These are phyloP conservation scores for Ustilago hordei DNA, from an alignment of 1,284 basidiomycete species.

Conservation along the genomic window DNA sequence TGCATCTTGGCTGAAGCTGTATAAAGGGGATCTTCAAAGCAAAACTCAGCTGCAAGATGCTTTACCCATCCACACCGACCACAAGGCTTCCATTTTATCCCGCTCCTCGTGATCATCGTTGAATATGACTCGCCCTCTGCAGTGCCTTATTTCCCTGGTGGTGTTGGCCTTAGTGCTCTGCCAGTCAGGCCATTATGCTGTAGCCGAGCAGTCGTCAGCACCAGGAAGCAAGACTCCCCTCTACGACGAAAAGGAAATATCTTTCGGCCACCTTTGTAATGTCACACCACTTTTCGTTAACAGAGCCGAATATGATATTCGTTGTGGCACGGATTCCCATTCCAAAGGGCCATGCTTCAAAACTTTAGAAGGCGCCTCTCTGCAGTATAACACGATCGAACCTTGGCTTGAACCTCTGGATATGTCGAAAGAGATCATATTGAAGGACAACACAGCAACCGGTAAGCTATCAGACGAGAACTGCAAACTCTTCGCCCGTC, in stretches of 20 bases:
- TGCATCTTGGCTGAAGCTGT: no score
- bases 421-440: conserved; percentile 3
- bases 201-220: not conserved
- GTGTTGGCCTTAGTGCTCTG: not conserved
- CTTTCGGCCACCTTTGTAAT: no score
- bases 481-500: not conserved
- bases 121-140: not conserved
- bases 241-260: not conserved
- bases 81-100: no score
- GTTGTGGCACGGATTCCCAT: not conserved
- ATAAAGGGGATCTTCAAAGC: no score
- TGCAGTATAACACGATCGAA: not conserved
- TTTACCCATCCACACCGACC: no score
- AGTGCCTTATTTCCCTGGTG: not conserved
- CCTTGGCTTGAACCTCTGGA: conserved; percentile 9
- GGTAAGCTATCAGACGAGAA: not conserved
- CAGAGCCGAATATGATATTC: not conserved
- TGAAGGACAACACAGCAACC: not conserved
- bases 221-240: not conserved
- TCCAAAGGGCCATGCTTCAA: not conserved
- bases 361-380: not conserved
- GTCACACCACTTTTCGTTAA: not conserved
- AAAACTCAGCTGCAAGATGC: no score
- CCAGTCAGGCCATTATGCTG: not conserved
- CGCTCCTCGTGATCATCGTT: no score